Conservation (phyloP, 2,329 filamentous ascomycete species). For the Rutstroemia sydowiana region DNA sequence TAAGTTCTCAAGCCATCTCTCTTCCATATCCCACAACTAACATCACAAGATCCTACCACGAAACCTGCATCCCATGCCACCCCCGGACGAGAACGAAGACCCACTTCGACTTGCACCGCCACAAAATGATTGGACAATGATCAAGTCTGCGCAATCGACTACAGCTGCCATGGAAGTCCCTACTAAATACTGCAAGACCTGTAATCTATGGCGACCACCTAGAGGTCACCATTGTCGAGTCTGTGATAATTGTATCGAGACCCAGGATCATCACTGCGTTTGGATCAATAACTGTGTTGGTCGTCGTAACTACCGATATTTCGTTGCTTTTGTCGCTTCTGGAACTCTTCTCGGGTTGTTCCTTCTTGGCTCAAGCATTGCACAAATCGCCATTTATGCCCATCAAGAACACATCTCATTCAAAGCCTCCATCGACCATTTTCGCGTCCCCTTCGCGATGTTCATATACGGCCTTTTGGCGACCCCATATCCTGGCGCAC, state of each 20-base stretch:
- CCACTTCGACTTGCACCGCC: slow-evolving; percentile 74
- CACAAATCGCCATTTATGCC: slow-evolving; percentile 70
- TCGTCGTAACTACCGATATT: slow-evolving; percentile 94
- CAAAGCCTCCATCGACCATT: slow-evolving; percentile 57
- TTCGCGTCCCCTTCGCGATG: slow-evolving; percentile 80
- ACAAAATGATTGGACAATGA: slow-evolving; percentile 89
- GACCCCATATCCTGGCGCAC: slow-evolving; percentile 71
- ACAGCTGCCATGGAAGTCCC: slow-evolving; percentile 95
- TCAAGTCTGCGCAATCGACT: slow-evolving; percentile 65
- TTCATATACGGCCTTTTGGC: slow-evolving; percentile 72
- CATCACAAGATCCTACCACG: slow-evolving; percentile 76
- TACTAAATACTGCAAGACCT: slow-evolving; percentile 96
- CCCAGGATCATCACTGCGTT: slow-evolving; percentile 95
- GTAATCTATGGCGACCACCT: slow-evolving; percentile 93
- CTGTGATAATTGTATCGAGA: slow-evolving; percentile 96
- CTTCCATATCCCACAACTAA: slow-evolving; percentile 12
- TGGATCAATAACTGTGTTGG: slow-evolving; percentile 99
- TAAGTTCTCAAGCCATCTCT: slow-evolving; percentile 42
- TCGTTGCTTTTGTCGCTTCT: slow-evolving; percentile 82
- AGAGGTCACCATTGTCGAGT: slow-evolving; percentile 93
- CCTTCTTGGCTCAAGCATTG: slow-evolving; percentile 69
- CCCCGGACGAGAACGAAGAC: slow-evolving; percentile 66
- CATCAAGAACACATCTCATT: slow-evolving; percentile 59
- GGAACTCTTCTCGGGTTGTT: slow-evolving; percentile 71
- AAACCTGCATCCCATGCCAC: slow-evolving; percentile 85